Conservation (phyloP, 1,139 yeast species). For the Geotrichum cucujoidarum region DNA sequence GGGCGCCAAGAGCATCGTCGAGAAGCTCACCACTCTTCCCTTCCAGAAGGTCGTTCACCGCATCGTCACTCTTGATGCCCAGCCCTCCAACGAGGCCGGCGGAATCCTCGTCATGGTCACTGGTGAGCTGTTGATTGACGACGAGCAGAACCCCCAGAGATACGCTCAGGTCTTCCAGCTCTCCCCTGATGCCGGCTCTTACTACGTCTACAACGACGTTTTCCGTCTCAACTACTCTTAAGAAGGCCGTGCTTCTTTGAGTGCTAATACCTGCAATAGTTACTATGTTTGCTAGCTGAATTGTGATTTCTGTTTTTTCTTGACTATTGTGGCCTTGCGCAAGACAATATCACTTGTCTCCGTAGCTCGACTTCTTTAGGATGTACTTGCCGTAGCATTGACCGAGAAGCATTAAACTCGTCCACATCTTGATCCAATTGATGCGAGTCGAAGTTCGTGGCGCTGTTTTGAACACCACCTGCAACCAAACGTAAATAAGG, state of each 20-base stretch:
- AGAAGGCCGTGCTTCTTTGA: background rate
- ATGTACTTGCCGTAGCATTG: background rate
- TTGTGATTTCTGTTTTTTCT: constrained; percentile 1
- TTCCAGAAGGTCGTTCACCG: constrained; percentile 90
- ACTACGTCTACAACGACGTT: constrained; percentile 92
- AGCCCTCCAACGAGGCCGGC: constrained; percentile 80
- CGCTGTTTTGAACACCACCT: no score
- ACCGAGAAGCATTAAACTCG: background rate
- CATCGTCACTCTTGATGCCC: constrained; percentile 93
- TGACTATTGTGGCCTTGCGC: no score
- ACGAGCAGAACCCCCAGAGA: constrained; percentile 90
- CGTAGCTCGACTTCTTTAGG: background rate
- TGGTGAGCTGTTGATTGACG: constrained; percentile 89
- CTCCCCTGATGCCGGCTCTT: constrained; percentile 85
- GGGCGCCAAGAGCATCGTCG: constrained; percentile 89
- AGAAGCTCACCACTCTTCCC: constrained; percentile 80
- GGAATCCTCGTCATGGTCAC: constrained; percentile 97
- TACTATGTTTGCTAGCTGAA: constrained; percentile 2
- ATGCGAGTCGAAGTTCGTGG: no score
- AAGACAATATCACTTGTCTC: background rate
- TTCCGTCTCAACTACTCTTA: constrained; percentile 57
- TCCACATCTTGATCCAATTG: no score
- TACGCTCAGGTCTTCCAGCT: constrained; percentile 97
- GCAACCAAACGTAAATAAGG: no score
- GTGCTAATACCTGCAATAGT: background rate